Conservation (phyloP, 306 rosid species). For the Sophora flavescens region DNA sequence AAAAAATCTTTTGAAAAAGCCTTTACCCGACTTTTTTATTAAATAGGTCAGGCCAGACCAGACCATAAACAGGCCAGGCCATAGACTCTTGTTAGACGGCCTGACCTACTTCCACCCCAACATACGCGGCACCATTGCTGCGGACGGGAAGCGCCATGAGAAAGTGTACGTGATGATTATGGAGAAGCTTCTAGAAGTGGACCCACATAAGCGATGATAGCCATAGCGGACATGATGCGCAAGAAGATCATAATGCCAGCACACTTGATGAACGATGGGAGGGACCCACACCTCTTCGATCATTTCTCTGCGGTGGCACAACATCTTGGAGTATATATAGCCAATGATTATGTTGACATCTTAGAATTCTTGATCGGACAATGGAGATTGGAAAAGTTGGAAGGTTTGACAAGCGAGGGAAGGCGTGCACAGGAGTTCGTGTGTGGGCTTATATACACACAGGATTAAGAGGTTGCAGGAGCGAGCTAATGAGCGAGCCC, state of each 20-base stretch:
- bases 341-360: slow-evolving; percentile 54
- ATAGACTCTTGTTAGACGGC: no score
- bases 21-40: no score
- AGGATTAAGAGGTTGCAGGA: slow-evolving; percentile 58
- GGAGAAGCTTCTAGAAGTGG: slow-evolving; percentile 65
- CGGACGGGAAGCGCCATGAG: slow-evolving; percentile 68
- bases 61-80: no score
- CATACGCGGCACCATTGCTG: slow-evolving; percentile 61
- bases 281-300: slow-evolving; percentile 58
- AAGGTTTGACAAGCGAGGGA: slow-evolving; percentile 52
- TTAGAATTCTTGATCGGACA: slow-evolving; percentile 54
- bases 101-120: no score
- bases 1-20: no score
- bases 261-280: slow-evolving; percentile 59
- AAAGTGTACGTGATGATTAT: slow-evolving; percentile 52
- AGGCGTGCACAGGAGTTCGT: slow-evolving; percentile 56
- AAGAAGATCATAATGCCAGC: slow-evolving; percentile 67
- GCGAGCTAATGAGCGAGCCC: slow-evolving; percentile 55
- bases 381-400: slow-evolving; percentile 60
- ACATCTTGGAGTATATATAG: slow-evolving; percentile 60
- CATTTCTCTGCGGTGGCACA: slow-evolving; percentile 62
- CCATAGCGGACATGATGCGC: slow-evolving; percentile 55
- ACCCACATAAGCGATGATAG: slow-evolving; percentile 50
- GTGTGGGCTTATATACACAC: slow-evolving; percentile 53
- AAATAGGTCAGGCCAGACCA: no score